A percentile compares a stretch with the other conserved stretches of the same genome.
These are phyloP conservation scores for Aphanomyces astaci DNA, from an alignment of 352 stramenopile species.

Conservation along the genomic window DNA sequence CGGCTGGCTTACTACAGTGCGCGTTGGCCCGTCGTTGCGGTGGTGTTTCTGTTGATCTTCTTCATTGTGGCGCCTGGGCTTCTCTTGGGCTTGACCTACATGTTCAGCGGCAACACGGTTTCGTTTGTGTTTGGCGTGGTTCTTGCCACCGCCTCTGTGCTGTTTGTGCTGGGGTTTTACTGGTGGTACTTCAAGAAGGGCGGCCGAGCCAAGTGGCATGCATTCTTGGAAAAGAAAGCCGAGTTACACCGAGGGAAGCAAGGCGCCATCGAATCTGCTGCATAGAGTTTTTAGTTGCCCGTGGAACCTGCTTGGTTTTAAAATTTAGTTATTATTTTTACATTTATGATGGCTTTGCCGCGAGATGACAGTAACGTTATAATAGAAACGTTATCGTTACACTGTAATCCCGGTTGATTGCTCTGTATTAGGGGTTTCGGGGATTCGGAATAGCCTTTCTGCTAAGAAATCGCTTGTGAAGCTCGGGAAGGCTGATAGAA, in stretches of 20 bases:
- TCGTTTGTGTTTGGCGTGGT: constrained; percentile 24
- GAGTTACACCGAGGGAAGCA: constrained; percentile 7
- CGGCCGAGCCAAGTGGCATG: constrained; percentile 21
- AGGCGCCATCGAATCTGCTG: too few species aligned
- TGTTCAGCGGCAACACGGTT: constrained; percentile 31
- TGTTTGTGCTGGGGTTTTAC: neutral
- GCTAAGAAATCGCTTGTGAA: too few species aligned
- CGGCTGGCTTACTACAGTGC: constrained; percentile 61
- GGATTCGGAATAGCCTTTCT: too few species aligned
- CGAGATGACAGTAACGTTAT: too few species aligned
- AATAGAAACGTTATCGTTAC: too few species aligned
- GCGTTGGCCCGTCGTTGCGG: constrained; percentile 41
- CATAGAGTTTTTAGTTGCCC: too few species aligned
- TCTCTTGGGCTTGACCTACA: constrained; percentile 43
- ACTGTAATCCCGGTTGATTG: too few species aligned
- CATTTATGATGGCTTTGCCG: too few species aligned
- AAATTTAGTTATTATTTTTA: too few species aligned
- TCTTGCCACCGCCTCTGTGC: neutral
- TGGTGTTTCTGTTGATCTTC: constrained; percentile 42
- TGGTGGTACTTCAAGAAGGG: constrained; percentile 23
- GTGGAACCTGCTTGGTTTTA: too few species aligned
- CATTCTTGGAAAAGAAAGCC: constrained; percentile 25
- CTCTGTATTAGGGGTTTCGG: too few species aligned
- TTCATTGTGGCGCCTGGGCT: constrained; percentile 47
- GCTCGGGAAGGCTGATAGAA: too few species aligned